Conservation (phyloP, 2,329 filamentous ascomycete genomes). For the Apiospora aurea region DNA sequence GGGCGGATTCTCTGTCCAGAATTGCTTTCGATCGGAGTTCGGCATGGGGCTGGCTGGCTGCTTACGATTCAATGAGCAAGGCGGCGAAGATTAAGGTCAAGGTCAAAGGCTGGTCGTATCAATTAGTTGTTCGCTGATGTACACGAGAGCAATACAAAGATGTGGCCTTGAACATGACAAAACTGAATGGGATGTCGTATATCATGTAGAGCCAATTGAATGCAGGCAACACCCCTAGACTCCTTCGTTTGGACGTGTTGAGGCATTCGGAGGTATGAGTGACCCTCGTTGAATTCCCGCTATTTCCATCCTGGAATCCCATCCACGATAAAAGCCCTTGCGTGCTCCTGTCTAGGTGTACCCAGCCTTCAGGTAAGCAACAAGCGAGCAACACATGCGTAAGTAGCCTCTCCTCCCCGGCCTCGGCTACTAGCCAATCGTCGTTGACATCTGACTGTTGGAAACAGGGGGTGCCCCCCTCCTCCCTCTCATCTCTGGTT, state of each 20-base stretch:
- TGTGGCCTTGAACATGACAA: no score
- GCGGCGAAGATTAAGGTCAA: background rate
- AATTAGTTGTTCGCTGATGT: background rate
- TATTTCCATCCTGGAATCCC: no score
- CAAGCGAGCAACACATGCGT: background rate
- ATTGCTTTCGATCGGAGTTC: background rate
- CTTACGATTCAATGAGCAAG: background rate
- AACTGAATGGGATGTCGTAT: background rate
- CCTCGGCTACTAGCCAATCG: background rate
- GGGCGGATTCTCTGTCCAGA: background rate
- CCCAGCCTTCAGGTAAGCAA: background rate
- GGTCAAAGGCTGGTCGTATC: background rate
- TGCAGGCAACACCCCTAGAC: background rate
- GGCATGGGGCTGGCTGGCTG: background rate
- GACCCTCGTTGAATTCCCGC: background rate
- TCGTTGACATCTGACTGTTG: background rate
- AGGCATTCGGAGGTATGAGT: background rate
- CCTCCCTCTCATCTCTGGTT: background rate
- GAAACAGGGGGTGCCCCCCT: background rate
- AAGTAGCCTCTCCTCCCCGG: background rate
- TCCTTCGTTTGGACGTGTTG: background rate
- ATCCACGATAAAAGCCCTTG: no score
- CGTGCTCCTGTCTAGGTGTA: no score
- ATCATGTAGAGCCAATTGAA: background rate
- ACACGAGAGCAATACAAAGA: background rate